Evolutionary conservation across 345 rosid species (phyloP), one percentile per base, ranked within the genome.

Genomic region (Cochlearia excelsa): DNA sequence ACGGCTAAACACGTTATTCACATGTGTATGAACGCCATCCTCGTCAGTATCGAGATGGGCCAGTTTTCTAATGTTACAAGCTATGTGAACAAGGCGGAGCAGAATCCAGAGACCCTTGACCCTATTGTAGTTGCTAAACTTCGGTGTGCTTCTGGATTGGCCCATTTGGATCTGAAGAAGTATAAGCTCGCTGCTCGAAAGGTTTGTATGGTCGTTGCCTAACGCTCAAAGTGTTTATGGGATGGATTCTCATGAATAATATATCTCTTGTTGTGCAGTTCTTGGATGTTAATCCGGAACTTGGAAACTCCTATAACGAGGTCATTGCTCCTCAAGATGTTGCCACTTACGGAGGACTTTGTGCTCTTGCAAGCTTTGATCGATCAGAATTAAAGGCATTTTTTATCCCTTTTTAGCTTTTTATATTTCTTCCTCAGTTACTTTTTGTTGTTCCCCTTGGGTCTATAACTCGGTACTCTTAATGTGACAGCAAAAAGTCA

Each of bases 311-410:
- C 34, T 94, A 87, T 67, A 87, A 72, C 59, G 96, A 90, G 68
- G 96, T 90, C 38, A 86, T 94, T 84, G 99, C 99, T 51, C 72
- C 99, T 65, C 99, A 94, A 80, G 99, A 90, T 74, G 85, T 94
- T 72, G 99, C 99, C 33, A 94, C 93, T 6, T 94, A 90, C 37
- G 99, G 99, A 28, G 99, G 99, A 46, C 93, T 94, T 52, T 90
- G 99, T 67, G 99, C 97, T 1, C 89, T 94, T 75, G 96, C 99
- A 39, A 87, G 95, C 77, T 94, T 94, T 69, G 99, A 94, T 64
- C 85, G 99, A 66, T 51, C 90, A 26, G 99, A 94, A 61, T 68
- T 94, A 45, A 94, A 94, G 97, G 99, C 84, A 82, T 16, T 16
- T 16, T 67, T 31, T 55, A 54, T 61, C 57, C 54, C 30, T 39